phyloP scores from a whole-genome alignment of 805 yeast genomes.

The Saccharomycopsis selenospora region DNA sequence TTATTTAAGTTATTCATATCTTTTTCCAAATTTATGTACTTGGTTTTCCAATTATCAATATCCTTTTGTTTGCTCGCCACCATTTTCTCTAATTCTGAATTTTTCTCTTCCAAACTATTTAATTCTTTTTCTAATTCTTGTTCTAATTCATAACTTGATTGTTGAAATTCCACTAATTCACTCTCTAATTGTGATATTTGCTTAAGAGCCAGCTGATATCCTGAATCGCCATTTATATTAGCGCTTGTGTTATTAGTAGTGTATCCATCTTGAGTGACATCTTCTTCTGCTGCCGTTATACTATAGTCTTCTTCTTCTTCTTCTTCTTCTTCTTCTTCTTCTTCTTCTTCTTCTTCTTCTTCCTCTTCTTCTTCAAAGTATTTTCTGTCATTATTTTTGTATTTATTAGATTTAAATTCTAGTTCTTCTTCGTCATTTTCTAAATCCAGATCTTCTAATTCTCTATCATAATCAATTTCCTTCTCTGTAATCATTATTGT shows the following conservation, averaged over 20 bases:
- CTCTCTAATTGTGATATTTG: conserved; percentile 35
- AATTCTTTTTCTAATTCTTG: conserved; percentile 38
- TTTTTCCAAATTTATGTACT: conserved; percentile 26
- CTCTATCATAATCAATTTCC: no score
- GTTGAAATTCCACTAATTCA: conserved; percentile 38
- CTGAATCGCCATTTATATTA: not conserved
- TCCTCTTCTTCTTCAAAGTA: conserved; percentile 32
- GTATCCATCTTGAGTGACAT: no score
- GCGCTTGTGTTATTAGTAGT: not conserved
- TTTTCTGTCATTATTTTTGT: no score
- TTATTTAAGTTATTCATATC: conserved; percentile 24
- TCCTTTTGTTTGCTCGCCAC: conserved; percentile 24
- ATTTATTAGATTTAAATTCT: no score
- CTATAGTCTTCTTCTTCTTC: conserved; percentile 43
- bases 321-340: conserved; percentile 28
- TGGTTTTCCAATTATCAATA: conserved; percentile 25
- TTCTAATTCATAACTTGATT: conserved; percentile 38
- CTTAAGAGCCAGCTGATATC: conserved; percentile 28
- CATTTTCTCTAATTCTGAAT: conserved; percentile 22
- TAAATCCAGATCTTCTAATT: conserved; percentile 38
- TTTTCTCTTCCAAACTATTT: conserved; percentile 29
- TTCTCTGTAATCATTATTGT: no score
- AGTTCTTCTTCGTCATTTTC: conserved; percentile 34
- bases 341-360: conserved; percentile 30
- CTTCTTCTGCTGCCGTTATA: no score